phyloP scores from a whole-genome alignment of 1,284 basidiomycete species.

The Wallemia mellicola region DNA sequence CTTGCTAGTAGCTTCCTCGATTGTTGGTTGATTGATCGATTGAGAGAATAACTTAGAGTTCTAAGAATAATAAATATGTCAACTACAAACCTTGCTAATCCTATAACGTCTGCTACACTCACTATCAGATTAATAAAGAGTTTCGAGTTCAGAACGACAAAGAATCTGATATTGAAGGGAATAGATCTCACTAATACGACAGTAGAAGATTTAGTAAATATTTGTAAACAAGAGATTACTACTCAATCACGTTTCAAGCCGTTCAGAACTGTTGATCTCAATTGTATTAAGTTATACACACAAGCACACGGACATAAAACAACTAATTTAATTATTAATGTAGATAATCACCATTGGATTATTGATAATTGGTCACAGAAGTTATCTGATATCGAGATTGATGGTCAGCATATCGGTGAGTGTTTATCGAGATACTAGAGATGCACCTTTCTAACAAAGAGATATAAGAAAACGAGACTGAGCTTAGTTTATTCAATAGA shows the following conservation, averaged over 20 bases:
- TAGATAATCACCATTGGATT: conserved; percentile 81
- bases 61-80: not conserved
- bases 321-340: conserved; percentile 75
- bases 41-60: not conserved
- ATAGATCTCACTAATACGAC: conserved; percentile 51
- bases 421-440: not conserved
- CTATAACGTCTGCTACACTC: conserved; percentile 41
- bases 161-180: conserved; percentile 51
- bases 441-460: not conserved
- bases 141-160: conserved; percentile 71
- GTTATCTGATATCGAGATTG: conserved; percentile 26
- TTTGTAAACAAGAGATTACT: conserved; percentile 38
- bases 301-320: conserved; percentile 89
- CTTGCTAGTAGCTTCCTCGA: not conserved
- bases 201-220: conserved; percentile 42
- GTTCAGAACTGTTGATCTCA: conserved; percentile 33
- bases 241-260: conserved; percentile 55
- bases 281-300: conserved; percentile 80
- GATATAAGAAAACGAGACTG: conserved; percentile 64
- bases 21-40: not conserved
- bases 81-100: conserved; percentile 30
- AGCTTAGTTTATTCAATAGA: conserved; percentile 63
- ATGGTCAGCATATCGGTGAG: not conserved
- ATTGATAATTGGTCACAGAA: conserved; percentile 31
- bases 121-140: conserved; percentile 88